Conservation (phyloP, 1,139 yeast genomes). For the Yarrowia galli region DNA sequence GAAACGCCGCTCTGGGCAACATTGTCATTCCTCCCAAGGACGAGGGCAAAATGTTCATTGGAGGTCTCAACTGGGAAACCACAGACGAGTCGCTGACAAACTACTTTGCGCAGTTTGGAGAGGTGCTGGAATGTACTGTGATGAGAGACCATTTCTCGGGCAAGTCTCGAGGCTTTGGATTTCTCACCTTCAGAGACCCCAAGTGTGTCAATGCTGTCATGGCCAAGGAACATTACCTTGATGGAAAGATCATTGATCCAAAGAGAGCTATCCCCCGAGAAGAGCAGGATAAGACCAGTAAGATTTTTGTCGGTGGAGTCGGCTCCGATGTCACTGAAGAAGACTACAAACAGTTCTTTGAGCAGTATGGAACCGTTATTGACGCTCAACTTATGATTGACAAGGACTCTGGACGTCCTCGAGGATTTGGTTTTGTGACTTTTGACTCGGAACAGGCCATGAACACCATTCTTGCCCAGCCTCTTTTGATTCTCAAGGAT, state of each 20-base stretch:
- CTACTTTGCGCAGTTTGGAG: conserved; percentile 90
- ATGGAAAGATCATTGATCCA: conserved; percentile 97
- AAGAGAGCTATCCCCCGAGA: conserved; percentile 98
- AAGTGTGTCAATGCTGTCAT: conserved; percentile 86
- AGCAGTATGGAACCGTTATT: conserved; percentile 89
- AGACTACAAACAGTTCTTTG: conserved; percentile 87
- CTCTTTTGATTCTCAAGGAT: conserved; percentile 83
- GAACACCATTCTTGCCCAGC: conserved; percentile 85
- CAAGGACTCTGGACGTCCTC: conserved; percentile 95
- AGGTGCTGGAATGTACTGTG: conserved; percentile 85
- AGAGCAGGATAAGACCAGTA: conserved; percentile 97
- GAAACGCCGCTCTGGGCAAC: conserved; percentile 48
- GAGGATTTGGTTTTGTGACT: conserved; percentile 98
- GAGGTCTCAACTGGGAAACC: conserved; percentile 99
- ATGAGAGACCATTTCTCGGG: conserved; percentile 94
- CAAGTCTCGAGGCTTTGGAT: conserved; percentile 96
- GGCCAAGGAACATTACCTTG: conserved; percentile 86
- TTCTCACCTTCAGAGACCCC: conserved; percentile 85
- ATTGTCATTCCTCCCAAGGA: conserved; percentile 54
- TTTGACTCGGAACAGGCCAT: conserved; percentile 96
- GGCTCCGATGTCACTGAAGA: conserved; percentile 94
- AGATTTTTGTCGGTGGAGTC: conserved; percentile 97
- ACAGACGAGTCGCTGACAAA: conserved; percentile 78
- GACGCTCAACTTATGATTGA: conserved; percentile 98
- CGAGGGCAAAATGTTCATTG: conserved; percentile 95